Percentiles rank a stretch among this genome's conserved stretches.
phyloP scores from a whole-genome alignment of 73 alveolate species.

The Stentor coeruleus region DNA sequence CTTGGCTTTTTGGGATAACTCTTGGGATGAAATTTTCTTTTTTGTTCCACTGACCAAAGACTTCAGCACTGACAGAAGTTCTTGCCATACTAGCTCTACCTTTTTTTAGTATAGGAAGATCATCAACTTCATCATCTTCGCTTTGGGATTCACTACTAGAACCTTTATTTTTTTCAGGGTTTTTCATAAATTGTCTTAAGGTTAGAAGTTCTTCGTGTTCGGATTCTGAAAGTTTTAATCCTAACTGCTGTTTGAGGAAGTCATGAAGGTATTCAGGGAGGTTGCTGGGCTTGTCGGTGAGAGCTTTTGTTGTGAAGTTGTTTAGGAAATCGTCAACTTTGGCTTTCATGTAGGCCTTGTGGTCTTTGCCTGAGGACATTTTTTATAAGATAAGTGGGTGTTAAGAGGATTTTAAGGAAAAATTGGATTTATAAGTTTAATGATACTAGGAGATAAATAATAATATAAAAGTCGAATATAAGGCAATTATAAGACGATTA shows the following conservation, averaged over 20 bases:
- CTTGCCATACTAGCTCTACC: background rate
- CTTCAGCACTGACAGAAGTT: conserved; percentile 93
- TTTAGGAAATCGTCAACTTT: background rate
- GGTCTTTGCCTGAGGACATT: conserved; percentile 1
- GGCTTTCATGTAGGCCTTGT: background rate
- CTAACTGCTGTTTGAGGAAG: background rate
- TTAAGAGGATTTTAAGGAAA: background rate
- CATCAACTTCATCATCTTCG: conserved; percentile 45
- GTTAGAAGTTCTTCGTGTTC: conserved; percentile 10
- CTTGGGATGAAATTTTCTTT: conserved; percentile 82
- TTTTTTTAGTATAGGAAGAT: conserved; percentile 24
- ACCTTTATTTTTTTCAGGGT: background rate
- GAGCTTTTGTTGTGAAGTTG: background rate
- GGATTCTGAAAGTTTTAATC: conserved; percentile 9
- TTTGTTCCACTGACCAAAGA: conserved; percentile 93
- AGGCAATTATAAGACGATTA: too few relatives aligned
- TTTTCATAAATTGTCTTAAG: background rate
- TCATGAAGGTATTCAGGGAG: background rate
- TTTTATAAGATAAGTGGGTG: background rate
- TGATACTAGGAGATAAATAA: too few relatives aligned
- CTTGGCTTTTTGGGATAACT: conserved; percentile 69
- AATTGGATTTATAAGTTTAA: too few relatives aligned
- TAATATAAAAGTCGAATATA: too few relatives aligned
- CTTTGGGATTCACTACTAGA: background rate
- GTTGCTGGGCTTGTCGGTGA: background rate